These are phyloP conservation scores for Mangifera indica DNA, from an alignment of 345 rosid genomes.

Conservation along the genomic window DNA sequence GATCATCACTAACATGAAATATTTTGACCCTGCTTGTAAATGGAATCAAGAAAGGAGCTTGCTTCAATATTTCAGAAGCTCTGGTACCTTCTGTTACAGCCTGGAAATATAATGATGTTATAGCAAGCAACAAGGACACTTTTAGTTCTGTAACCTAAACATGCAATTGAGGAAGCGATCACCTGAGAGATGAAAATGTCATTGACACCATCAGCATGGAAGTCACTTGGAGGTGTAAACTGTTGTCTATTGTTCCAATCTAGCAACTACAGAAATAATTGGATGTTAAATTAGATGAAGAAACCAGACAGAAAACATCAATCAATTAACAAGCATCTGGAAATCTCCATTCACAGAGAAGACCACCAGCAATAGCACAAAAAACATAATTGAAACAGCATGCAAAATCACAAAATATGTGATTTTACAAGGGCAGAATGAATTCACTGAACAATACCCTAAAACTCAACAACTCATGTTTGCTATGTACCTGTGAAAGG, in stretches of 20 bases:
- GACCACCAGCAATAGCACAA: neutral
- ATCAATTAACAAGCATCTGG: neutral
- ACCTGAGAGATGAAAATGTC: slow-evolving; percentile 96
- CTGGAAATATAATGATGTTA: slow-evolving; percentile 38
- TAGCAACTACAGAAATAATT: slow-evolving; percentile 62
- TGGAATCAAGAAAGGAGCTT: slow-evolving; percentile 95
- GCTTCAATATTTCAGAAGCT: slow-evolving; percentile 88
- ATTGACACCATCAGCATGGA: slow-evolving; percentile 89
- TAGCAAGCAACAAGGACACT: slow-evolving; percentile 12
- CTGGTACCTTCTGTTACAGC: slow-evolving; percentile 80
- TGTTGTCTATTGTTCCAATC: slow-evolving; percentile 94
- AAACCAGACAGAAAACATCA: neutral
- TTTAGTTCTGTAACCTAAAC: slow-evolving; percentile 7
- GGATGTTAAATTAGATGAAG: slow-evolving; percentile 22
- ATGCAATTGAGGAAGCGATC: slow-evolving; percentile 25
- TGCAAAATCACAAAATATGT: neutral
- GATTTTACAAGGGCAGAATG: neutral
- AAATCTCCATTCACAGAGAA: neutral
- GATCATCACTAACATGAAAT: slow-evolving; percentile 67
- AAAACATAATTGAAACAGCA: neutral
- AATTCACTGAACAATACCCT: slow-evolving; percentile 1
- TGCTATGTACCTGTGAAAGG: slow-evolving; percentile 76
- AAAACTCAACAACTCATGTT: slow-evolving; percentile 15
- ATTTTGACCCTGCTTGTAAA: slow-evolving; percentile 96
- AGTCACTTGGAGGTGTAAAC: slow-evolving; percentile 75